These are phyloP conservation scores for Dothiorella sarmentorum DNA, from an alignment of 2,329 filamentous ascomycete genomes.

Conservation along the genomic window DNA sequence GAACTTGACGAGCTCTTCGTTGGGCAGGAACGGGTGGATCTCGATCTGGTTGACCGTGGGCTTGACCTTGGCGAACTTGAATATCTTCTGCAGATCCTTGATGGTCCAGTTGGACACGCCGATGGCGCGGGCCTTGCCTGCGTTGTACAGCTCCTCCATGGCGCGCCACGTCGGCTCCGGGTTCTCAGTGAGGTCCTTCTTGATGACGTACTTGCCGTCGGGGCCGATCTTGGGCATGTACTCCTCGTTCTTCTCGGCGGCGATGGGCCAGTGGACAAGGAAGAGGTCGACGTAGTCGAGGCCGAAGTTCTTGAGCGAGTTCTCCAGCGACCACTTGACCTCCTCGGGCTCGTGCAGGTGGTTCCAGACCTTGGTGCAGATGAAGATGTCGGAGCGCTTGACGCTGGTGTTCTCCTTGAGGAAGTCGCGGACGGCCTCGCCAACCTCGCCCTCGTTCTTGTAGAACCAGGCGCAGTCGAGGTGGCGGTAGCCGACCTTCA, in stretches of 20 bases:
- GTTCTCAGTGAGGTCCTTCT: conserved; percentile 65
- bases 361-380: conserved; percentile 70
- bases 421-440: conserved; percentile 60
- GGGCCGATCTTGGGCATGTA: conserved; percentile 55
- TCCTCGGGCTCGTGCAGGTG: conserved; percentile 55
- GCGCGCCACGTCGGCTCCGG: conserved; percentile 65
- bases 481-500: conserved; percentile 60
- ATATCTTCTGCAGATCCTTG: conserved; percentile 65
- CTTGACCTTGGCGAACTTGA: conserved; percentile 61
- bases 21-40: conserved; percentile 71
- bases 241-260: conserved; percentile 50
- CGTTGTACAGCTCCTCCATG: conserved; percentile 59
- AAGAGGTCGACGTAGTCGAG: conserved; percentile 66
- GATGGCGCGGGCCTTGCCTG: conserved; percentile 62
- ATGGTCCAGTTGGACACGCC: conserved; percentile 73
- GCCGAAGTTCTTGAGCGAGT: conserved; percentile 61
- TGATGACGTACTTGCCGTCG: conserved; percentile 59
- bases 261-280: conserved; percentile 61
- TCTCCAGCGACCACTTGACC: conserved; percentile 58
- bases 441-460: conserved; percentile 68
- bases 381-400: conserved; percentile 59
- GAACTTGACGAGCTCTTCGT: conserved; percentile 57
- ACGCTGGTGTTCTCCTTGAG: conserved; percentile 53
- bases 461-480: conserved; percentile 70
- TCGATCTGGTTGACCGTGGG: conserved; percentile 72